Percentiles rank a stretch among this genome's conserved stretches.
Evolutionary conservation across 768 basidiomycete species (phyloP).

Genomic region (Boletus vermiculosoides): DNA sequence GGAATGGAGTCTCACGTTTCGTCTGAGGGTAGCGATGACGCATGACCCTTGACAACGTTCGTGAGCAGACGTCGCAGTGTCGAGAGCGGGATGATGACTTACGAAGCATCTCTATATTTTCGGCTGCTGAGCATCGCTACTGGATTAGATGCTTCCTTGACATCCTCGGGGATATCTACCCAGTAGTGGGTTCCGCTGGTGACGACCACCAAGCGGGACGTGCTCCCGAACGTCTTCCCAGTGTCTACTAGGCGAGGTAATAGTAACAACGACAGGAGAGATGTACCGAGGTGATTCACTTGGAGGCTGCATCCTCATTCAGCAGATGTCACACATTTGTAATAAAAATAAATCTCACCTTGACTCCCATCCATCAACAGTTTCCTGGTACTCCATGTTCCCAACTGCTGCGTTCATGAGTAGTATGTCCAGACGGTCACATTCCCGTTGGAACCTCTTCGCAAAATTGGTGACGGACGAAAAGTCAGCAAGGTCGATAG

Average conservation of each 20-base stretch:
- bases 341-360: conserved; percentile 17
- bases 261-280: conserved; percentile 33
- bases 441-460: conserved; percentile 7
- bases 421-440: conserved; percentile 30
- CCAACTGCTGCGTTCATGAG: conserved; percentile 43
- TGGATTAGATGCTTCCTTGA: conserved; percentile 21
- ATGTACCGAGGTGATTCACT: conserved; percentile 35
- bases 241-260: conserved; percentile 32
- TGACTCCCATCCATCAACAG: conserved; percentile 47
- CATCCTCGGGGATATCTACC: conserved; percentile 16
- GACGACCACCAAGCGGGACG: conserved; percentile 32
- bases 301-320: conserved; percentile 28
- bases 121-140: conserved; percentile 27
- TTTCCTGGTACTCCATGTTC: conserved; percentile 17
- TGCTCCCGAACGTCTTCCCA: conserved; percentile 19
- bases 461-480: conserved; percentile 12
- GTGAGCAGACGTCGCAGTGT: not conserved
- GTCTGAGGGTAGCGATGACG: conserved; percentile 20
- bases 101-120: conserved; percentile 22
- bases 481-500: conserved; percentile 18
- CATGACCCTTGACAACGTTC: conserved; percentile 11
- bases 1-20: conserved; percentile 24
- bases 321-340: not conserved
- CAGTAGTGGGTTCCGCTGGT: conserved; percentile 30
- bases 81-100: not conserved